Base-by-base conservation (phyloP, 495 filamentous ascomycete species). In the Penicillium paradoxum region DNA sequence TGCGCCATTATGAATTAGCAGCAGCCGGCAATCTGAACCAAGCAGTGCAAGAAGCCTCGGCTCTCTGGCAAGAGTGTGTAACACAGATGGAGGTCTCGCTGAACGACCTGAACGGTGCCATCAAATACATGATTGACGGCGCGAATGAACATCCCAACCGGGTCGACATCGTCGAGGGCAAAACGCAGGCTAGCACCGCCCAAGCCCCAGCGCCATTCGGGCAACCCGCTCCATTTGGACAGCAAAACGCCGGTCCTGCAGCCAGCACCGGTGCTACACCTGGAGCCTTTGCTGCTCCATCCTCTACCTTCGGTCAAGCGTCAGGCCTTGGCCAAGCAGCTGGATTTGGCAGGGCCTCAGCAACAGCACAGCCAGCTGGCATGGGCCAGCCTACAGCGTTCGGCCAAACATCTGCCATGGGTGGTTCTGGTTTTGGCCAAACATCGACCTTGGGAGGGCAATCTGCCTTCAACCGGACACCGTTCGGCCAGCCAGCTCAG, bases 81-180 rank as follows among this genome's bases (percentile, higher is more conserved):
- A 74, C 82, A 40, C 89, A 93, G 59, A 90, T 88, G 22, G 79
- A 87, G 46, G 73, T 70, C 15, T 80, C 81, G 0, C 65, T 89
- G 2, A 79, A 72, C 51, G 83, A 95, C 58, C 59, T 88, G 21
- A 77, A 87, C 53, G 85, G 80, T 4, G 91, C 90, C 3, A 74
- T 89, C 40, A 76, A 86, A 40, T 95, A 86, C 62, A 69, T 96
- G 19, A 62, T 83, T 11, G 79, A 83, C 14, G 85, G 79, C 17
- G 79, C 66, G 29, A 84, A 90, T 34, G 79, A 84, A 40, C 91
- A 92, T 61, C 89, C 88, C 0, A 95, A 95, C 59, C 81, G 90
- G 13, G 73, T 82, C 45, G 91, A 95, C 59, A 83, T 91, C 11
- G 79, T 73, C 59, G 75, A 79, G 39, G 73, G 68, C 4, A 73